A percentile compares a stretch with the other conserved stretches of the same genome.
Evolutionary conservation across 2,329 filamentous ascomycete species (phyloP).

Genomic region (Cadophora gregata): DNA sequence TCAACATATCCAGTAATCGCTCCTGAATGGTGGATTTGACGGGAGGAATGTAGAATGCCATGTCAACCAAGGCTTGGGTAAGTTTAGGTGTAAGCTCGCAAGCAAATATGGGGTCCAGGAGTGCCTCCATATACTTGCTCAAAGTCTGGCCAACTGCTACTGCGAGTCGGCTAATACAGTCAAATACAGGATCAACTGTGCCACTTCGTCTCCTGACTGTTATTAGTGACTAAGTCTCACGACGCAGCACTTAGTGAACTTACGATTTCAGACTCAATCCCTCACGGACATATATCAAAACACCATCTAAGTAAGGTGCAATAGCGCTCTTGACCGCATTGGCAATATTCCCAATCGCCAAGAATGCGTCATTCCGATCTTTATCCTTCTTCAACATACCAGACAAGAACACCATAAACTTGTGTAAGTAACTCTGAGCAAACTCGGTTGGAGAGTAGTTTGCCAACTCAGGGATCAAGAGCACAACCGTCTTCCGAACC

Average conservation of each 20-base stretch:
- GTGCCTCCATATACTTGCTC: constrained; percentile 96
- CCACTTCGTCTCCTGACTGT: constrained; percentile 47
- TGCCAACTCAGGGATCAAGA: constrained; percentile 89
- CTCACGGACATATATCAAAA: constrained; percentile 91
- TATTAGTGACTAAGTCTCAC: constrained; percentile 40
- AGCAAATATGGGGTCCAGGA: constrained; percentile 95
- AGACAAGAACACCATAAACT: constrained; percentile 96
- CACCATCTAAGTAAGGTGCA: constrained; percentile 91
- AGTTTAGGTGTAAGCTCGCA: constrained; percentile 93
- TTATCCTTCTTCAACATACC: constrained; percentile 94
- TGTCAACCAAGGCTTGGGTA: constrained; percentile 94
- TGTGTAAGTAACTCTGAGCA: constrained; percentile 83
- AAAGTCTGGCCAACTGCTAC: constrained; percentile 94
- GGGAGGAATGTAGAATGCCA: constrained; percentile 98
- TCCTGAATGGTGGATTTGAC: constrained; percentile 94
- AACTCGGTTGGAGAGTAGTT: constrained; percentile 93
- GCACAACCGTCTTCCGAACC: constrained; percentile 87
- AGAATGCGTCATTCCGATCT: constrained; percentile 90
- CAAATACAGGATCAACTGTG: constrained; percentile 80
- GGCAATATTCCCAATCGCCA: constrained; percentile 94
- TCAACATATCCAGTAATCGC: constrained; percentile 90
- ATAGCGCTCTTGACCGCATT: constrained; percentile 96
- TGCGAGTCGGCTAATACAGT: constrained; percentile 96
- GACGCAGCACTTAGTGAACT: constrained; percentile 35
- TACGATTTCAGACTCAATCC: constrained; percentile 81